Base-by-base conservation (phyloP, 2,329 filamentous ascomycete species). In the Aspergillus puulaauensis region DNA sequence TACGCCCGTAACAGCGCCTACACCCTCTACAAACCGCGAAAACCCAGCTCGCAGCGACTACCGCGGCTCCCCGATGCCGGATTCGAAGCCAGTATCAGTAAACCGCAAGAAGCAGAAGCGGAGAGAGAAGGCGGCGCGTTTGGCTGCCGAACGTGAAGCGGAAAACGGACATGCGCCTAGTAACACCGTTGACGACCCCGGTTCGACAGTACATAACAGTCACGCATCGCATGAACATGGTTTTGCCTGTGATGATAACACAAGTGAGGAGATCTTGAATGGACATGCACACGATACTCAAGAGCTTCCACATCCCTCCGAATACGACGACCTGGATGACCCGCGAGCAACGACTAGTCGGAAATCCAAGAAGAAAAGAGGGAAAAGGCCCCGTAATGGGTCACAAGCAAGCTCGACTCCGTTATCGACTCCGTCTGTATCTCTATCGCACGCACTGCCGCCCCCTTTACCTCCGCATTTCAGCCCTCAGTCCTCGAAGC, bases 91-190 rank as follows among this genome's bases (percentile, higher is more conserved):
- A 45, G 80, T 79, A 45, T 70, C 81, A 8, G 88, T 93, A 52
- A 97, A 96, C 77, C 87, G 90, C 71, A 97, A 97, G 82, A 98
- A 97, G 81, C 90, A 95, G 75, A 97, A 96, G 82, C 86, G 93
- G 66, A 86, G 93, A 64, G 89, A 90, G 71, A 97, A 97, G 76
- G 90, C 89, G 35, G 89, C 90, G 33, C 88, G 88, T 60, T 85
- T 88, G 70, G 84, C 84, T 31, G 85, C 82, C 45, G 81, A 81
- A 33, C 79, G 79, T 64, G 76, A 79, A 61, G 70, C 68, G 7
- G 62, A 68, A 33, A 73, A 70, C 57, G 66, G 67, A 40, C 66
- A 70, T 54, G 53, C 58, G 33, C 59, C 65, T 27, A 61, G 60
- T 35, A 66, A 69, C 49, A 49, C 56, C 15, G 58, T 63, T 31